Base-by-base conservation (phyloP, 75 land plant genomes). In the Pinus tabuliformis region DNA sequence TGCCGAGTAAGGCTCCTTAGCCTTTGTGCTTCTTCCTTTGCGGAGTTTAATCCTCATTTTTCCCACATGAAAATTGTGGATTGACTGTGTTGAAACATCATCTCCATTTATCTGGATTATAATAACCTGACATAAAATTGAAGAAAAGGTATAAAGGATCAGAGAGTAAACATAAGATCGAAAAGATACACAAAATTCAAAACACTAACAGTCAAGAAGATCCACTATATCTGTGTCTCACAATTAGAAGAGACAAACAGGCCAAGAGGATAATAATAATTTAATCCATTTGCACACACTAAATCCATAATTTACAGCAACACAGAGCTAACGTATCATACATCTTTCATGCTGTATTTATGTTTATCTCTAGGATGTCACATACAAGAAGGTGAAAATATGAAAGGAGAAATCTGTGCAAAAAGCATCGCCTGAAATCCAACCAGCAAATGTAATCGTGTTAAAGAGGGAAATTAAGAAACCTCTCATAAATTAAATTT, bases 61-160 rank as follows among this genome's bases (percentile, higher is more conserved):
- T 42, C 94, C 97, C 56, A 96, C 82, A 68, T 88, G 84, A 74
- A 96, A 80, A 26, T 81, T 82, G 73, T 96, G 90, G 28, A 90
- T 80, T 14, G 87, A 77, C 39, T 81, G 82, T 66, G 90, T 90
- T 66, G 74, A 58, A 68, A 90, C 80, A 76, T 85, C 80, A 15
- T 61, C 79, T 1, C 97, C 97, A 86, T 96, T 96, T 85, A 91
- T 85, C 74, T 88, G 92, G 62, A 89, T 74, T 57, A 93, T 58
- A 60, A 89, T 84, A 1, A 90, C 99, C 99, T 96, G 78, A 6
- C 79, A 77, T 58, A 16, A 15, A 21, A 70, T 37, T 15, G 73
- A n/a, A 72, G 28, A 39, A 75, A 42, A 21, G 11, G 45, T 57
- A 21, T 73, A 63, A 49, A 45, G 11, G 14, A 59, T 39, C 5